Conservation (phyloP, 1,284 basidiomycete genomes). For the Gomphus bonarii region DNA sequence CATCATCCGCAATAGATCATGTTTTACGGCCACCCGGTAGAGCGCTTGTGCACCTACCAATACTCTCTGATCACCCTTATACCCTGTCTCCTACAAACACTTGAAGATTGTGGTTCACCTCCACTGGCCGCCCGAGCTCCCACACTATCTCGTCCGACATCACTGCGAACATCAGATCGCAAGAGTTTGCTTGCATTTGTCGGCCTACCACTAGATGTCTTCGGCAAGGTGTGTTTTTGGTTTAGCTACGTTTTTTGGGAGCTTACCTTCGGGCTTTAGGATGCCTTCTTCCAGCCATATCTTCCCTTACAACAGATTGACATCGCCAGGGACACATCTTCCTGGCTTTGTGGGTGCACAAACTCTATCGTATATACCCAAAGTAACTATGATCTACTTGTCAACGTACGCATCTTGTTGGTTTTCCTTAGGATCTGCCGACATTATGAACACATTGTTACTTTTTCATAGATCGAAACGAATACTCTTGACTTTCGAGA, state of each 20-base stretch:
- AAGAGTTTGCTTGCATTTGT: conserved; percentile 87
- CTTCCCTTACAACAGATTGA: conserved; percentile 94
- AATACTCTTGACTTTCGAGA: conserved; percentile 80
- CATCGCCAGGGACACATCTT: conserved; percentile 66
- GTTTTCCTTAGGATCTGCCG: conserved; percentile 8
- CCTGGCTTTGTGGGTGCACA: conserved; percentile 89
- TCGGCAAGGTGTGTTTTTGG: conserved; percentile 51
- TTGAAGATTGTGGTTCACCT: conserved; percentile 91
- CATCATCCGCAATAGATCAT: conserved; percentile 54
- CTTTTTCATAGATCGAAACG: conserved; percentile 58
- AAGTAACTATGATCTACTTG: conserved; percentile 83
- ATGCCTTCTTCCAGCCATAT: conserved; percentile 97
- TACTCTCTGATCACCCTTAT: conserved; percentile 86
- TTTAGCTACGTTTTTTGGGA: background rate
- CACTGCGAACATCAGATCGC: conserved; percentile 81
- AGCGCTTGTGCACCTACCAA: conserved; percentile 93
- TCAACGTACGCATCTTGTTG: conserved; percentile 55
- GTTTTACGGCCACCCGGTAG: conserved; percentile 96
- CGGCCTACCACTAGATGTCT: conserved; percentile 83
- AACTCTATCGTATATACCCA: conserved; percentile 96
- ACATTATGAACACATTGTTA: background rate
- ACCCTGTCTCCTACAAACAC: conserved; percentile 79
- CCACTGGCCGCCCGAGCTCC: conserved; percentile 64
- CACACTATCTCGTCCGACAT: conserved; percentile 63
- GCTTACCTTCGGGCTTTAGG: conserved; percentile 29